A percentile compares a stretch with the other conserved stretches of the same genome.
phyloP scores from a whole-genome alignment of 129 eudicot genomes.

The Saposhnikovia divaricata region DNA sequence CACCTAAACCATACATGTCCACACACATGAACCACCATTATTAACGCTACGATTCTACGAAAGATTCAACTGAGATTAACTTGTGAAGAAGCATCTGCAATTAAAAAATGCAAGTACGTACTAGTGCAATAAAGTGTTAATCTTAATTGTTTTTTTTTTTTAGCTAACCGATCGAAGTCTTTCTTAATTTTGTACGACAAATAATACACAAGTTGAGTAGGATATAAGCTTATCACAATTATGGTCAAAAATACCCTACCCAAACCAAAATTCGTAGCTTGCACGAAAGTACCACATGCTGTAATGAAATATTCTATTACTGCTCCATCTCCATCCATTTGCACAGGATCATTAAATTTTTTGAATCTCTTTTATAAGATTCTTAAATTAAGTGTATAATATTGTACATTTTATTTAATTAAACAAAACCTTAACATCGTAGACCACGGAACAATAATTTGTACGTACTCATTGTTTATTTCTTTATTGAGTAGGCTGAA shows the following conservation, averaged over 20 bases:
- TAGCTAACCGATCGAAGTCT: neutral
- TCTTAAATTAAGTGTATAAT: neutral
- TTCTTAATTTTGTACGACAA: neutral
- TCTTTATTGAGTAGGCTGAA: neutral
- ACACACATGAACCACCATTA: neutral
- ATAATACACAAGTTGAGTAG: neutral
- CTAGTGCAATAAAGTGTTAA: neutral
- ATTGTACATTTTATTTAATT: neutral
- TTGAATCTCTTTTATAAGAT: neutral
- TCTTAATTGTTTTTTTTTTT: too few species aligned
- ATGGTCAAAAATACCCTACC: neutral
- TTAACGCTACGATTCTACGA: neutral
- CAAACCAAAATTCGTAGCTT: neutral
- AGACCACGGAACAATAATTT: neutral
- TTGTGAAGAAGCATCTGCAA: neutral
- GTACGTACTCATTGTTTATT: neutral
- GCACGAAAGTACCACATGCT: neutral
- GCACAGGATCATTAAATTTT: neutral
- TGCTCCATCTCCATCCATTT: neutral
- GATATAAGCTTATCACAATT: slow-evolving; percentile 9
- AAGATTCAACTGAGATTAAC: neutral
- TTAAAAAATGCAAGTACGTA: neutral
- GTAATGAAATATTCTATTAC: neutral
- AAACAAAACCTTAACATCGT: neutral
- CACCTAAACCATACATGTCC: neutral